phyloP scores from a whole-genome alignment of 805 yeast species.

The Metschnikowia bowlesiae region DNA sequence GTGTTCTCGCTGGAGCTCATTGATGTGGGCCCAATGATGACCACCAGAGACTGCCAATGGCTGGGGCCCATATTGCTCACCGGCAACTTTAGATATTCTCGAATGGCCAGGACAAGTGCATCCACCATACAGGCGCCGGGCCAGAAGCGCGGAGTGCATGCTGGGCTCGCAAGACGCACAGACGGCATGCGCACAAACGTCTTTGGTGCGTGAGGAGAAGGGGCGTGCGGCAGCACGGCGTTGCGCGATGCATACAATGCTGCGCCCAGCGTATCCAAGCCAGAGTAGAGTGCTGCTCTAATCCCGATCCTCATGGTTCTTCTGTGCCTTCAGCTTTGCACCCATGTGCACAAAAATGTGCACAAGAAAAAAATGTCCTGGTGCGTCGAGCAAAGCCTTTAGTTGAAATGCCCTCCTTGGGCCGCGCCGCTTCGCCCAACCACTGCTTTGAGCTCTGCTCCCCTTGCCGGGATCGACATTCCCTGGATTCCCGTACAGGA shows the following conservation, averaged over 20 bases:
- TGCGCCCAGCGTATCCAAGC: neutral
- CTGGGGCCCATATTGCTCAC: neutral
- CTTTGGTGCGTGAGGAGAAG: neutral
- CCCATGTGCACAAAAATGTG: neutral
- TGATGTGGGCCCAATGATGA: neutral
- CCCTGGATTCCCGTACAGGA: too few relatives aligned
- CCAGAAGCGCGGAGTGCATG: neutral
- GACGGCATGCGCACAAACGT: slow-evolving; percentile 3
- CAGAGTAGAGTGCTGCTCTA: neutral
- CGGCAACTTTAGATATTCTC: neutral
- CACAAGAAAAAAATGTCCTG: neutral
- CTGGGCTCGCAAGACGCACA: neutral
- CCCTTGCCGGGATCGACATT: neutral
- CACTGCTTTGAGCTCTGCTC: neutral
- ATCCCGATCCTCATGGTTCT: neutral
- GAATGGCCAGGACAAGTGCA: neutral
- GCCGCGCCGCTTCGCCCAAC: neutral
- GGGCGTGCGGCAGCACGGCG: slow-evolving; percentile 2
- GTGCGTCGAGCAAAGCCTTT: neutral
- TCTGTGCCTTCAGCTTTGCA: neutral
- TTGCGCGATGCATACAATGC: slow-evolving; percentile 2
- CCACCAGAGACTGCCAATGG: too few relatives aligned
- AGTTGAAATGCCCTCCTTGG: neutral
- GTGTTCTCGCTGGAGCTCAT: neutral
- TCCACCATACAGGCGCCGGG: neutral